phyloP scores from a whole-genome alignment of 257 asterid genomes.

The Penstemon newberryi region DNA sequence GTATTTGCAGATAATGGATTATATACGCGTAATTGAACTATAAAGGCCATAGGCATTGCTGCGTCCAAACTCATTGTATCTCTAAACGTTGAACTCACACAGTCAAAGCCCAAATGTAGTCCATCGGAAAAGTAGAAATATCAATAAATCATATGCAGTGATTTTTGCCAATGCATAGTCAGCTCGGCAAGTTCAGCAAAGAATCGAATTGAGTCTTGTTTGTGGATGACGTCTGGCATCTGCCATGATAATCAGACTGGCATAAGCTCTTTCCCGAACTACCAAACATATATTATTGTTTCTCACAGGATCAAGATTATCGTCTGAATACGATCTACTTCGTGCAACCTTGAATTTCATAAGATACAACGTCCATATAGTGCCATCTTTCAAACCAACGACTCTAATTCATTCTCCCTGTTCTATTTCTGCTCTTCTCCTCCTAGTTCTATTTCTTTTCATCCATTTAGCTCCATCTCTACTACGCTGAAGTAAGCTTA shows the following conservation, averaged over 20 bases:
- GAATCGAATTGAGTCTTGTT: neutral
- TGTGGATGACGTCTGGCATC: conserved; percentile 2
- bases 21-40: conserved; percentile 5
- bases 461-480: conserved; percentile 12
- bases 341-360: conserved; percentile 1
- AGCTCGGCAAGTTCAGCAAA: conserved; percentile 21
- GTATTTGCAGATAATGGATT: conserved; percentile 16
- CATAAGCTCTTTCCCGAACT: conserved; percentile 12
- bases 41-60: conserved; percentile 5
- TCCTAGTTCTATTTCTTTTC: conserved; percentile 1
- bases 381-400: conserved; percentile 1
- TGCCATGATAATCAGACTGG: conserved; percentile 4
- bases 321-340: neutral
- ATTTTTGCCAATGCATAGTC: neutral
- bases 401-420: neutral
- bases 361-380: conserved; percentile 4
- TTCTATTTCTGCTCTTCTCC: neutral
- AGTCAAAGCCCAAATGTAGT: conserved; percentile 13
- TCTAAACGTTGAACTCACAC: conserved; percentile 10
- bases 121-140: conserved; percentile 19
- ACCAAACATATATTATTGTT: neutral
- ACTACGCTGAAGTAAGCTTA: conserved; percentile 9
- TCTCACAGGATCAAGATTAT: neutral
- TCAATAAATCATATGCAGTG: neutral
- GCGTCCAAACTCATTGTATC: conserved; percentile 13